A percentile compares a stretch with the other conserved stretches of the same genome.
Conservation (phyloP, 345 rosid species). For the Alliaria petiolata region DNA sequence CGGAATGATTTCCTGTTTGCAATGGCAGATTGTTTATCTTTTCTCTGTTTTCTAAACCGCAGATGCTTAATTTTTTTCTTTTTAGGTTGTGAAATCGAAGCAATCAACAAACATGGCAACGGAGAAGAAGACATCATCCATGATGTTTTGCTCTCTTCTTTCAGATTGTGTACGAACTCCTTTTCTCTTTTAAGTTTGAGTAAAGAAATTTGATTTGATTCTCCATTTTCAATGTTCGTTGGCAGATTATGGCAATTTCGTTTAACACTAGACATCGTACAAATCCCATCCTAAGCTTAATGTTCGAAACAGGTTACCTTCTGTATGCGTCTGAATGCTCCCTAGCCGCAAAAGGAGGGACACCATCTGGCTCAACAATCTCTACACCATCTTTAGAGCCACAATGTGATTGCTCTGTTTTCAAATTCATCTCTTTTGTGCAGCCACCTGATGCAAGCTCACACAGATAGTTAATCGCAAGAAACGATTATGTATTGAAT, state of each 20-base stretch:
- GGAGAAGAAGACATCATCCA: background rate
- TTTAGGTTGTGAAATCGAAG: background rate
- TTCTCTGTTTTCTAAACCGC: too few relatives aligned
- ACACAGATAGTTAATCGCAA: too few relatives aligned
- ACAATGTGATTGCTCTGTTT: constrained; percentile 87
- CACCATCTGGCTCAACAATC: constrained; percentile 85
- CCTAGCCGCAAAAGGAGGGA: constrained; percentile 86
- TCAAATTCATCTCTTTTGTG: constrained; percentile 49
- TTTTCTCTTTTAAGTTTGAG: too few relatives aligned
- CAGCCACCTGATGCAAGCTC: constrained; percentile 52
- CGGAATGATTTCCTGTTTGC: too few relatives aligned
- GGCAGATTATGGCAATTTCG: too few relatives aligned
- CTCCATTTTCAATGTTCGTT: too few relatives aligned
- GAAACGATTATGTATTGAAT: too few relatives aligned
- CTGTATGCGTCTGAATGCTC: constrained; percentile 89
- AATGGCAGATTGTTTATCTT: too few relatives aligned
- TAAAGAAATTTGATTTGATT: too few relatives aligned
- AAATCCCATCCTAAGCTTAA: background rate
- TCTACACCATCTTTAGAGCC: constrained; percentile 84
- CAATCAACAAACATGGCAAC: background rate
- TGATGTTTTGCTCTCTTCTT: too few relatives aligned
- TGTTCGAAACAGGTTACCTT: constrained; percentile 51
- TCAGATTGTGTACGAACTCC: background rate
- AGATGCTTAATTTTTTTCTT: too few relatives aligned
- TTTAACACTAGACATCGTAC: too few relatives aligned